phyloP scores from a whole-genome alignment of 306 rosid genomes.

The Canavalia ensiformis region DNA sequence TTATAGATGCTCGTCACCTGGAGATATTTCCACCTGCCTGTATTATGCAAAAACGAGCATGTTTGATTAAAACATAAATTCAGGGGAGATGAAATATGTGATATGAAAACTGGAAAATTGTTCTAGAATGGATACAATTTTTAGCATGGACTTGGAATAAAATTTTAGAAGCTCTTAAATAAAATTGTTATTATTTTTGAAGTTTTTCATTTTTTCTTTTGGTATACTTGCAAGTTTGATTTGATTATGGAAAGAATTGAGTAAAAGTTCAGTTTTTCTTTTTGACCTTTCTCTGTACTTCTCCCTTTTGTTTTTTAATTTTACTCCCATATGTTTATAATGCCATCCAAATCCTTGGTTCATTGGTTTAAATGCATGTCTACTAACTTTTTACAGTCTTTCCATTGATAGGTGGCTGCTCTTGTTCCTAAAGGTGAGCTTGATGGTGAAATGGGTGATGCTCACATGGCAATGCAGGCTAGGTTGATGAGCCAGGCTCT shows the following conservation, averaged over 20 bases:
- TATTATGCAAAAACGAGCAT: not conserved
- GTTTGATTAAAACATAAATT: not conserved
- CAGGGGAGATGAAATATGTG: conserved; percentile 25
- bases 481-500: conserved; percentile 98
- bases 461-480: conserved; percentile 98
- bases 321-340: conserved; percentile 1
- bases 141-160: not conserved
- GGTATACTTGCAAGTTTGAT: not conserved
- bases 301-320: not conserved
- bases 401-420: conserved; percentile 79
- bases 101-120: conserved; percentile 24
- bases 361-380: conserved; percentile 17
- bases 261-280: conserved; percentile 13
- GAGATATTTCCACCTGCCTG: conserved; percentile 1
- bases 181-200: not conserved
- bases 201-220: conserved; percentile 17
- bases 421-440: conserved; percentile 97
- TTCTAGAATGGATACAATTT: not conserved
- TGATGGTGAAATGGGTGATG: conserved; percentile 96
- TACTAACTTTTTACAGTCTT: conserved; percentile 43
- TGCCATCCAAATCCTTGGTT: conserved; percentile 23
- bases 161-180: not conserved
- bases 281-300: conserved; percentile 18
- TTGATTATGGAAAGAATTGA: conserved; percentile 1
- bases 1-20: conserved; percentile 29